Evolutionary conservation across 441 rosid genomes (phyloP).

Genomic region (Cnidoscolus chayamansa): DNA sequence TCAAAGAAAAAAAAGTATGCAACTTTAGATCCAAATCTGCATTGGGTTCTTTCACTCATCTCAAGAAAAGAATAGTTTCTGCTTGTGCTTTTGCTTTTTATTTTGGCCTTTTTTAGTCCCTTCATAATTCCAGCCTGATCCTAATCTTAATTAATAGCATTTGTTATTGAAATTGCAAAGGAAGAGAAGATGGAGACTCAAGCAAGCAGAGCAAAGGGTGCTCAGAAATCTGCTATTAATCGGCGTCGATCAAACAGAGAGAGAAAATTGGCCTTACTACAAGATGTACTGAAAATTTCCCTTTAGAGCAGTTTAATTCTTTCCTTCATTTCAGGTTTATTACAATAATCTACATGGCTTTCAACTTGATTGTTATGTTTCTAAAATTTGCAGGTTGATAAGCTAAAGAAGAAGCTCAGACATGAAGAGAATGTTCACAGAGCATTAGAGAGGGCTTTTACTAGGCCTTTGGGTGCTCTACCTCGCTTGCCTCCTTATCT

Average conservation of each 20-base stretch:
- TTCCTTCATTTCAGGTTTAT: constrained; percentile 1
- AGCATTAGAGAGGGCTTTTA: constrained; percentile 89
- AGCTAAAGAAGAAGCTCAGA: constrained; percentile 80
- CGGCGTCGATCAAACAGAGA: constrained; percentile 63
- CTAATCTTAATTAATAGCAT: constrained; percentile 6
- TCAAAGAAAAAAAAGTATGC: constrained; percentile 22
- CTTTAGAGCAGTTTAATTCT: neutral
- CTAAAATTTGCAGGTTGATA: constrained; percentile 64
- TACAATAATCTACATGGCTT: neutral
- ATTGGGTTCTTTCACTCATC: constrained; percentile 47
- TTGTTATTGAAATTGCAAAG: constrained; percentile 29
- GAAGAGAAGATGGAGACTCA: constrained; percentile 47
- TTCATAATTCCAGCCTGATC: neutral
- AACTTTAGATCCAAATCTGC: constrained; percentile 56
- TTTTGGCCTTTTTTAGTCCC: neutral
- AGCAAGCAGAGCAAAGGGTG: constrained; percentile 35
- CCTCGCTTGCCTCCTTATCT: constrained; percentile 92
- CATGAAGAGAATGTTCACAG: constrained; percentile 94
- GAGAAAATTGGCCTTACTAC: constrained; percentile 66
- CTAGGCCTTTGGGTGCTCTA: constrained; percentile 87
- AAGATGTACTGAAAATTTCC: constrained; percentile 56
- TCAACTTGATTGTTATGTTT: constrained; percentile 17
- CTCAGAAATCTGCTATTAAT: constrained; percentile 47
- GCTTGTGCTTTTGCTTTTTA: constrained; percentile 21
- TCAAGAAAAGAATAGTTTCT: constrained; percentile 57